These are phyloP conservation scores for Trypanosoma cruzi DNA, from an alignment of 208 protist species.

Conservation along the genomic window DNA sequence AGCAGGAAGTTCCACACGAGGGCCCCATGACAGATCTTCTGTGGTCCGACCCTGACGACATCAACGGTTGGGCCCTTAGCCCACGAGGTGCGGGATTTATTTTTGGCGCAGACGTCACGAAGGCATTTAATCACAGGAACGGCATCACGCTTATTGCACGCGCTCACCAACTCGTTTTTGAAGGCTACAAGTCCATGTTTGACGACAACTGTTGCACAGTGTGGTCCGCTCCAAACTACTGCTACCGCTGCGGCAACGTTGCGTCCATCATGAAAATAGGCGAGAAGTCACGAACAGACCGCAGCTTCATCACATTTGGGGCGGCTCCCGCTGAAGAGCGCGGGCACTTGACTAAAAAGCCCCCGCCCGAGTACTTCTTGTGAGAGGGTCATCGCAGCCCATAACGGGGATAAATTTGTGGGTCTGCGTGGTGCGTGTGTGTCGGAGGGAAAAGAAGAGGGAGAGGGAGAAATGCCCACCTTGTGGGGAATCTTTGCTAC, in stretches of 20 bases:
- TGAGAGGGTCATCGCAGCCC: conserved; percentile 18
- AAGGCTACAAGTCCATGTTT: conserved; percentile 96
- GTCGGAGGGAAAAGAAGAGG: neutral
- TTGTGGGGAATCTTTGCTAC: too few relatives aligned
- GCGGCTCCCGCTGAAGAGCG: conserved; percentile 74
- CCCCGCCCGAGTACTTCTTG: conserved; percentile 89
- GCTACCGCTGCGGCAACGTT: too few relatives aligned
- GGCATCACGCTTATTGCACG: conserved; percentile 95
- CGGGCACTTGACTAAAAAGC: conserved; percentile 86
- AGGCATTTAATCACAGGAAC: conserved; percentile 99
- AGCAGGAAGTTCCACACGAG: conserved; percentile 99
- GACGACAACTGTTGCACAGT: conserved; percentile 94
- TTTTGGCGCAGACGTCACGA: conserved; percentile 98
- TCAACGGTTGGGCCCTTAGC: conserved; percentile 96
- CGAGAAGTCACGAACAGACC: conserved; percentile 68
- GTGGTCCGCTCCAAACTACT: conserved; percentile 96
- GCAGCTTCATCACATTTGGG: conserved; percentile 79
- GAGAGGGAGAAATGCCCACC: neutral
- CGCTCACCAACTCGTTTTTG: conserved; percentile 97
- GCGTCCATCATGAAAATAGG: conserved; percentile 94
- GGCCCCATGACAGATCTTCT: conserved; percentile 99
- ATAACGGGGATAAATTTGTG: neutral
- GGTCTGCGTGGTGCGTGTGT: neutral
- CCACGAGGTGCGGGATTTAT: conserved; percentile 98
- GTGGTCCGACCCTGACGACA: conserved; percentile 98